Conservation (phyloP, 129 eudicot species). For the Tanacetum coccineum region DNA sequence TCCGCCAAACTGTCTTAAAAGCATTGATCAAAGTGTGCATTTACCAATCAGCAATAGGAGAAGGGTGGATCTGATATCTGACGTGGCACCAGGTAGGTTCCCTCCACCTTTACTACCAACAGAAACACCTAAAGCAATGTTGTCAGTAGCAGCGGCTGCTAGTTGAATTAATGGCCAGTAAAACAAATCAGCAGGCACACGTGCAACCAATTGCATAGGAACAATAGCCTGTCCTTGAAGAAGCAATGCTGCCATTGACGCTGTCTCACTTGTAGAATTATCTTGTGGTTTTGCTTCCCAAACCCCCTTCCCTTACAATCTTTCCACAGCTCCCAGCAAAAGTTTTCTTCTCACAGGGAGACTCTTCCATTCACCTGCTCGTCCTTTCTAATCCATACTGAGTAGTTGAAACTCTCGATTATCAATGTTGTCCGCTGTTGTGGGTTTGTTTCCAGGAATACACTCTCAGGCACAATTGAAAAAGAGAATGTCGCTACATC, state of each 20-base stretch:
- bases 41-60: constrained; percentile 87
- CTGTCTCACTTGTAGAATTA: constrained; percentile 46
- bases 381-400: constrained; percentile 39
- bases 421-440: constrained; percentile 46
- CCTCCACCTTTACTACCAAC: constrained; percentile 98
- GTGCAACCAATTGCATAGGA: constrained; percentile 91
- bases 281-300: too few species aligned
- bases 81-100: constrained; percentile 90
- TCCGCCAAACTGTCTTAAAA: too few species aligned
- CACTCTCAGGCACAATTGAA: constrained; percentile 92
- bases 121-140: constrained; percentile 91
- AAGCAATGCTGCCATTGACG: constrained; percentile 91
- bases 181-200: constrained; percentile 74
- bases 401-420: constrained; percentile 41
- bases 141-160: constrained; percentile 87
- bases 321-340: constrained; percentile 41
- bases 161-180: constrained; percentile 98
- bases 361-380: constrained; percentile 45
- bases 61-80: constrained; percentile 93
- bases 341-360: constrained; percentile 39
- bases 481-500: constrained; percentile 92
- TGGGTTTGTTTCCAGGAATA: constrained; percentile 42
- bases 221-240: constrained; percentile 89
- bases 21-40: constrained; percentile 86
- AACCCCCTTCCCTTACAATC: too few species aligned